Percentiles rank a stretch among this genome's conserved stretches.
Conservation (phyloP, 1,139 yeast genomes). For the Pichia sp. region DNA sequence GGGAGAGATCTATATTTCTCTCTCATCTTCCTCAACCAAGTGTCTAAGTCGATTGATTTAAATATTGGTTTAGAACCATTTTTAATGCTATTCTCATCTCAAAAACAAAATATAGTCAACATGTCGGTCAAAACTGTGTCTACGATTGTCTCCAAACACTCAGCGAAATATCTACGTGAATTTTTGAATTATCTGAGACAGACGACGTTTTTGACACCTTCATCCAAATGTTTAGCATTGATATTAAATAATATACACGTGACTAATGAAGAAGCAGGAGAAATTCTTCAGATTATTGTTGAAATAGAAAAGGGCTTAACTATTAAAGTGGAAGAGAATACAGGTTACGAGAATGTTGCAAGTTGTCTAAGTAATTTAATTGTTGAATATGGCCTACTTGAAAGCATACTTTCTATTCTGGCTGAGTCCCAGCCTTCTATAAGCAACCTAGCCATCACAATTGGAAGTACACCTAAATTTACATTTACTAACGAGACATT, state of each 20-base stretch:
- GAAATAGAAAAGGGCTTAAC: constrained; percentile 13
- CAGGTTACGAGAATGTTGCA: constrained; percentile 34
- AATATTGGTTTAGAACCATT: constrained; percentile 34
- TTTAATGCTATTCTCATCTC: constrained; percentile 30
- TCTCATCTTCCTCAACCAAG: constrained; percentile 45
- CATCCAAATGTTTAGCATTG: constrained; percentile 39
- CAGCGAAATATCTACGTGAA: constrained; percentile 34
- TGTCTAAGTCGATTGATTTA: constrained; percentile 36
- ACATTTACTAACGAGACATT: constrained; percentile 20
- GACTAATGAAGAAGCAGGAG: constrained; percentile 23
- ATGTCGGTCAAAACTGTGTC: constrained; percentile 56
- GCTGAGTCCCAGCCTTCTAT: neutral
- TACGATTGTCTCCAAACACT: constrained; percentile 40
- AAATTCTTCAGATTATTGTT: constrained; percentile 27
- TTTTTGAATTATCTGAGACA: constrained; percentile 33
- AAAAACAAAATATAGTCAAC: constrained; percentile 39
- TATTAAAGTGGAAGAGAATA: constrained; percentile 22
- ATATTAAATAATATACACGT: constrained; percentile 31
- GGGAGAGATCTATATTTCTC: constrained; percentile 30
- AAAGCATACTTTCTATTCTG: constrained; percentile 15
- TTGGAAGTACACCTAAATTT: constrained; percentile 29
- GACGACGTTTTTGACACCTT: constrained; percentile 2
- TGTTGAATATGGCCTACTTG: constrained; percentile 17
- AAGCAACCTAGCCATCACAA: constrained; percentile 12
- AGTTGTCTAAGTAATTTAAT: constrained; percentile 36